These are phyloP conservation scores for Epichloe scottii DNA, from an alignment of 2,329 filamentous ascomycete genomes.

Conservation along the genomic window DNA sequence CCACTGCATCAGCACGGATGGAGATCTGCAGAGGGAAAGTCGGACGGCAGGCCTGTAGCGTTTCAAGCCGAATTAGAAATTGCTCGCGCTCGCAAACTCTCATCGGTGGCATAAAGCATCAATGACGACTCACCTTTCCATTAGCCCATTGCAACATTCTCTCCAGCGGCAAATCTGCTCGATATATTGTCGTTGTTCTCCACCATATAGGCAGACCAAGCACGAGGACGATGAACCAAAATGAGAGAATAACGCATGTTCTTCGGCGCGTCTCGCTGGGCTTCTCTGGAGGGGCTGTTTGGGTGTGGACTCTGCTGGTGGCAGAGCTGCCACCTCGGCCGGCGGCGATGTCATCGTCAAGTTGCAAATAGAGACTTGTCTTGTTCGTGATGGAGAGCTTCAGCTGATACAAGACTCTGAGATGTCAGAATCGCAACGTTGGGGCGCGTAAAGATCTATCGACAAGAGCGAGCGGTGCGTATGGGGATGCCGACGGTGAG, in stretches of 20 bases:
- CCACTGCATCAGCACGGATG: slow-evolving; percentile 56
- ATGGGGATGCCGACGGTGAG: not conserved
- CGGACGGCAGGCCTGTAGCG: slow-evolving; percentile 65
- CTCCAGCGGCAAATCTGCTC: slow-evolving; percentile 69
- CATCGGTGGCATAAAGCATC: not conserved
- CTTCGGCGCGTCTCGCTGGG: slow-evolving; percentile 56
- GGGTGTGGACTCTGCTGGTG: slow-evolving; percentile 4
- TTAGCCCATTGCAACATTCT: slow-evolving; percentile 86
- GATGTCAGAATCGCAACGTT: not conserved
- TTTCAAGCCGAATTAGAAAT: slow-evolving; percentile 2
- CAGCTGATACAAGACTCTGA: not conserved
- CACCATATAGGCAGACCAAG: slow-evolving; percentile 92
- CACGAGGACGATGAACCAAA: slow-evolving; percentile 76
- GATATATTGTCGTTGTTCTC: slow-evolving; percentile 84
- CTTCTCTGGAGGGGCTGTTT: slow-evolving; percentile 62
- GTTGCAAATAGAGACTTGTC: not conserved
- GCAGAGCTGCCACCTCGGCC: slow-evolving; percentile 8
- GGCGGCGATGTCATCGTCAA: slow-evolving; percentile 7
- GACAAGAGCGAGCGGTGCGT: not conserved
- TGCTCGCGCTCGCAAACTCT: not conserved
- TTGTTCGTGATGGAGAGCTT: not conserved
- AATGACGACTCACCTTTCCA: slow-evolving; percentile 51
- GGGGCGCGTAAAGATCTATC: not conserved
- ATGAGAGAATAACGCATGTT: slow-evolving; percentile 66
- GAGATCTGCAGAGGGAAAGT: slow-evolving; percentile 79